Percentiles rank a stretch among this genome's conserved stretches.
phyloP scores from a whole-genome alignment of 2,329 filamentous ascomycete genomes.

The Zalaria sp. region DNA sequence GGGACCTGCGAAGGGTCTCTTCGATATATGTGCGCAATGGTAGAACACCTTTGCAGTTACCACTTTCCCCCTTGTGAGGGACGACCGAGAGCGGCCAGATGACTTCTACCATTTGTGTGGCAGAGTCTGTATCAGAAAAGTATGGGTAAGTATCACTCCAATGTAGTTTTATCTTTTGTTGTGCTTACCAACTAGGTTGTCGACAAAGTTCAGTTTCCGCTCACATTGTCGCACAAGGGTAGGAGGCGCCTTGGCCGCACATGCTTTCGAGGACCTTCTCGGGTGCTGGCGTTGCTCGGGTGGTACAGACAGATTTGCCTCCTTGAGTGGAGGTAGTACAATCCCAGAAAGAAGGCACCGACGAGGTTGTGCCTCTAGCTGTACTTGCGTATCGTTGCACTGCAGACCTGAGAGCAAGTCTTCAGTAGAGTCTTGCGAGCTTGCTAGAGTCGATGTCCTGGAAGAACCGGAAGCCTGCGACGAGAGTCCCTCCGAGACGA shows the following conservation, averaged over 20 bases:
- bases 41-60: constrained; percentile 52
- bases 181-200: constrained; percentile 89
- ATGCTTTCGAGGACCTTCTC: constrained; percentile 40
- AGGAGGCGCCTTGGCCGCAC: constrained; percentile 48
- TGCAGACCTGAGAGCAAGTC: constrained; percentile 1
- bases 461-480: constrained; percentile 2
- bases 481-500: background rate
- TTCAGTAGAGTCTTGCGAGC: constrained; percentile 2
- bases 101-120: constrained; percentile 89
- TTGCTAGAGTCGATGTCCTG: background rate
- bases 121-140: constrained; percentile 58
- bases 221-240: constrained; percentile 74
- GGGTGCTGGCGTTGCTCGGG: constrained; percentile 50
- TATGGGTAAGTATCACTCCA: constrained; percentile 19
- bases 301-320: constrained; percentile 32
- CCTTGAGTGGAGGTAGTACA: background rate
- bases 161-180: background rate
- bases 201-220: constrained; percentile 89
- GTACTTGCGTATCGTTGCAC: background rate
- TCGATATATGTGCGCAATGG: constrained; percentile 93
- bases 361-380: background rate
- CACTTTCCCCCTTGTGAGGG: constrained; percentile 44
- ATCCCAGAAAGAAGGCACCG: background rate
- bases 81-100: constrained; percentile 90
- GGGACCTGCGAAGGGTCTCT: constrained; percentile 85